Base-by-base conservation (phyloP, 441 rosid species). In the Populus hybrid region DNA sequence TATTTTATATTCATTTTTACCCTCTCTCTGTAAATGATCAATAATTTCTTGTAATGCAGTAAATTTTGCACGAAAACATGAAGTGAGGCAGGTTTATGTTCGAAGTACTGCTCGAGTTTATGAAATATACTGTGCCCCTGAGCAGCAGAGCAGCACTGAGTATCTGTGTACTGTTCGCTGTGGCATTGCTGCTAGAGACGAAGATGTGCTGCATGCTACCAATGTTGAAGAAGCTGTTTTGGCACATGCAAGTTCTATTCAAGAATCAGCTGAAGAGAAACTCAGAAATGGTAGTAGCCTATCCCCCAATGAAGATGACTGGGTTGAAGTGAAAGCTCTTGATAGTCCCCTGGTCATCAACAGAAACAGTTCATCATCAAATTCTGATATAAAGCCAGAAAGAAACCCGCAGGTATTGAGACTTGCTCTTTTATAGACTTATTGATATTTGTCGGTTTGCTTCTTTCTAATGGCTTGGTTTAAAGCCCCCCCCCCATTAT, bases 131-230 rank as follows among this genome's bases (percentile, higher is more conserved):
- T 87, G 75, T 85, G 82, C 86, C 28, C 79, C 90, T 76, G 85
- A 88, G 74, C 77, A 8, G 75, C 72, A 75, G 26, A 63, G 77
- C 70, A 79, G 77, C 72, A 88, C 63, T 75, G 97, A 93, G 76
- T 95, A 92, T 77, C 87, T 95, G 23, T 90, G 94, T 71, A 93
- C 97, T 18, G 97, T 93, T 84, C 94, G 94, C 12, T 93, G 99
- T 42, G 90, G 97, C 42, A 14, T 89, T 83, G 97, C 91, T 34
- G 61, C 76, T 68, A 86, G 89, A 81, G 93, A 77, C 36, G 88
- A 78, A 63, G 79, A 83, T 66, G 88, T 83, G 79, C 75, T 88
- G 81, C 85, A 69, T 57, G 23, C 82, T 9, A 69, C 78, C 79
- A 74, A 70, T 67, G 18, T 34, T 57, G 86, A 79, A 71, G 85